Evolutionary conservation across 352 stramenopile genomes (phyloP), one percentile per base, ranked within the genome.

Genomic region (Phytophthora colocasiae): DNA sequence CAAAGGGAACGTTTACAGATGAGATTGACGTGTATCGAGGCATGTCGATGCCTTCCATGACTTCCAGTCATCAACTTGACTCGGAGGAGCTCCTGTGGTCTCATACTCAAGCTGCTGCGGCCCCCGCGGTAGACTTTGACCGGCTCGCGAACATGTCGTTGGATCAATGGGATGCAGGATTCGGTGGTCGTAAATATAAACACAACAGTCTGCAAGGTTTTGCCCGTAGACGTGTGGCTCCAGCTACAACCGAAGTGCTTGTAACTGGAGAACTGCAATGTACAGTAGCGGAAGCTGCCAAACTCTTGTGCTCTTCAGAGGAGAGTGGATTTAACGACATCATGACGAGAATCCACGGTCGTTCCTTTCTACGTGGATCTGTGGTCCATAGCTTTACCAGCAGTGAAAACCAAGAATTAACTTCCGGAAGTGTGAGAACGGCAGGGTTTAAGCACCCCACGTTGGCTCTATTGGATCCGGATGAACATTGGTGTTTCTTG

Each of bases 281-380:
- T 51, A 70, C 52, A 9, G 32, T 71, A 15, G 61, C 61, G 0
- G 61, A 75, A 59, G 61, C 38, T 59, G 55, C 47, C 11, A 56
- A 45, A 2, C 17, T 81, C 6, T 56, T 85, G 8, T 66, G 66
- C 17, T 69, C 58, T 43, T 45, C 62, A 3, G 59, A 43, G 12
- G 53, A 56, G 22, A 39, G 24, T 19, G 47, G 49, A 6, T 82
- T 75, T 47, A 45, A 48, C 14, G 32, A 57, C 0, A 54, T 57
- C 22, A 83, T 85, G 73, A 11, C 12, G 5, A 73, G 58, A 38
- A 58, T 81, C 12, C 55, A 81, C 47, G 67, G 73, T 12, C 55
- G 48, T 22, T 63, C 56, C 15, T 85, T 85, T 38, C 48, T 73
- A 12, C 61, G 52, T 2, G 77, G 71, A 24, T 41, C 58, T 1